Percentiles rank a stretch among this genome's conserved stretches.
phyloP scores from a whole-genome alignment of 495 filamentous ascomycete species.

The Daldinia caldariorum region DNA sequence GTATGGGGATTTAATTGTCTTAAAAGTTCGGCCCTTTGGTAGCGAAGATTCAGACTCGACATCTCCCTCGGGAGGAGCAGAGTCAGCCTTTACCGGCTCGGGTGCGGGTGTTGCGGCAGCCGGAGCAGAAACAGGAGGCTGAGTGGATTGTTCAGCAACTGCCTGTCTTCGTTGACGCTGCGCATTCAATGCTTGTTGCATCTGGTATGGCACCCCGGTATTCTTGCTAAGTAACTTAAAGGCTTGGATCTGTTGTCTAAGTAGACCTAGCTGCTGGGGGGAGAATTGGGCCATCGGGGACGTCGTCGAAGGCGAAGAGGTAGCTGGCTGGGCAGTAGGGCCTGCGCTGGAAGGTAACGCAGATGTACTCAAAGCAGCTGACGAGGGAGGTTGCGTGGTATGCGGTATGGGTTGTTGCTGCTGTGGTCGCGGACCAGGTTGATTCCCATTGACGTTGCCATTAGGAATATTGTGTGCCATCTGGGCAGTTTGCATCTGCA shows the following conservation, averaged over 20 bases:
- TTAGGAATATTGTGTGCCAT: slow-evolving; percentile 54
- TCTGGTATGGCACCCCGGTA: slow-evolving; percentile 72
- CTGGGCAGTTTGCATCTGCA: slow-evolving; percentile 48
- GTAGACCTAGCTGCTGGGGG: slow-evolving; percentile 71
- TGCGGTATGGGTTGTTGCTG: slow-evolving; percentile 48
- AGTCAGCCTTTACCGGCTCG: slow-evolving; percentile 43
- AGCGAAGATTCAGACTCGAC: slow-evolving; percentile 41
- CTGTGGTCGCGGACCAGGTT: slow-evolving; percentile 49
- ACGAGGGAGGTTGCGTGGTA: slow-evolving; percentile 47
- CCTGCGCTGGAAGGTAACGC: slow-evolving; percentile 49
- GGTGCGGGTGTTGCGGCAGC: slow-evolving; percentile 60
- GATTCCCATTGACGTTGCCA: slow-evolving; percentile 60
- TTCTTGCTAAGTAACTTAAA: slow-evolving; percentile 87
- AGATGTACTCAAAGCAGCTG: slow-evolving; percentile 48
- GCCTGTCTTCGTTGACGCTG: slow-evolving; percentile 72
- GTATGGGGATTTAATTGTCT: slow-evolving; percentile 75
- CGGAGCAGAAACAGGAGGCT: slow-evolving; percentile 38
- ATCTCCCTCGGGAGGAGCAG: slow-evolving; percentile 44
- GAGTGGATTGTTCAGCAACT: slow-evolving; percentile 63
- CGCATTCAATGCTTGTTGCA: slow-evolving; percentile 80
- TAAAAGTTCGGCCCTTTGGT: slow-evolving; percentile 53
- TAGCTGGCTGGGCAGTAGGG: slow-evolving; percentile 43
- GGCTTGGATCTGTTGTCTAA: slow-evolving; percentile 81
- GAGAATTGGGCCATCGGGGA: slow-evolving; percentile 67
- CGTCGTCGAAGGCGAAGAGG: slow-evolving; percentile 53